These are phyloP conservation scores for Epichloe coenophiala DNA, from an alignment of 2,329 filamentous ascomycete species.

Conservation along the genomic window DNA sequence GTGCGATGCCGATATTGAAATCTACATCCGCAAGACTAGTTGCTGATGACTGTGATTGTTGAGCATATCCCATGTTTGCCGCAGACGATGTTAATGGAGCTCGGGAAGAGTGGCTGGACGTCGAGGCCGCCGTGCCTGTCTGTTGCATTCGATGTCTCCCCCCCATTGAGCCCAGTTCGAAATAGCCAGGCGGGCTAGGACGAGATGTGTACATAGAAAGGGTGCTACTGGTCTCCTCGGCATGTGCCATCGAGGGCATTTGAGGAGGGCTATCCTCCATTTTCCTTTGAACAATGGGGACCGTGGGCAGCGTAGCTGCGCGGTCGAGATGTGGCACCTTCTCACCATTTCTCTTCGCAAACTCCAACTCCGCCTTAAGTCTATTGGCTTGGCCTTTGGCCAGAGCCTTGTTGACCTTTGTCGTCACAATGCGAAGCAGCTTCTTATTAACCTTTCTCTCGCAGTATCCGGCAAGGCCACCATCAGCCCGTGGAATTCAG, in stretches of 20 bases:
- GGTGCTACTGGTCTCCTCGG: constrained; percentile 47
- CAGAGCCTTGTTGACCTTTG: constrained; percentile 79
- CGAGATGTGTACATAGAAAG: constrained; percentile 50
- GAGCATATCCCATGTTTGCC: constrained; percentile 43
- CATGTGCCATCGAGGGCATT: constrained; percentile 46
- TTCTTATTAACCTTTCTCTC: constrained; percentile 81
- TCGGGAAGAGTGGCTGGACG: constrained; percentile 49
- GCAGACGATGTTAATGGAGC: constrained; percentile 48
- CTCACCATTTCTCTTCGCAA: constrained; percentile 40
- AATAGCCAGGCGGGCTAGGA: constrained; percentile 38
- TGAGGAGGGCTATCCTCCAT: constrained; percentile 36
- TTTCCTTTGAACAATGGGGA: constrained; percentile 26
- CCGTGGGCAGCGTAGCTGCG: constrained; percentile 54
- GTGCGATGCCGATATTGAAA: constrained; percentile 8
- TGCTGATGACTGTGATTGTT: constrained; percentile 22
- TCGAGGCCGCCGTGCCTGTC: constrained; percentile 41
- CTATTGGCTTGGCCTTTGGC: constrained; percentile 59
- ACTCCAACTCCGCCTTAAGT: constrained; percentile 35
- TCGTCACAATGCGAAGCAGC: constrained; percentile 69
- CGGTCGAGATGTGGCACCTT: constrained; percentile 31
- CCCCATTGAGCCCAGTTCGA: constrained; percentile 39
- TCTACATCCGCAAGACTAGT: constrained; percentile 20
- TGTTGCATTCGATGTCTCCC: constrained; percentile 36
- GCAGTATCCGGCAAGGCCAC: constrained; percentile 73
- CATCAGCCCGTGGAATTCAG: constrained; percentile 73